Conservation (phyloP, 192 early-diverging fungal genomes). For the Radiomyces spectabilis region DNA sequence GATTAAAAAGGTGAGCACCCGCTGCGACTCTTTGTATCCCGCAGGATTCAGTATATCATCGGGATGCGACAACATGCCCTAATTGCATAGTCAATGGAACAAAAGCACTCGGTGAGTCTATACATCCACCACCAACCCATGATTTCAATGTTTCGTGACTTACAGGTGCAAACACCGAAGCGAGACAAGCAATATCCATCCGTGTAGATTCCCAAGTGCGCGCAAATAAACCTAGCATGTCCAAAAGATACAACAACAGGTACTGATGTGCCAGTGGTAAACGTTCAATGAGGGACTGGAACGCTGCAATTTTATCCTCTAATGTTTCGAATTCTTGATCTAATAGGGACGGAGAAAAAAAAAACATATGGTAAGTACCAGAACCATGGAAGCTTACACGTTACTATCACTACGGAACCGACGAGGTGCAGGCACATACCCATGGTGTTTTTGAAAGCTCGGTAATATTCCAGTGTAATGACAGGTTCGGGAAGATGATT, state of each 20-base stretch:
- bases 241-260: conserved; percentile 58
- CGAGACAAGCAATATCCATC: conserved; percentile 66
- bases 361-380: no score
- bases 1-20: neutral
- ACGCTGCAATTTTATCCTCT: conserved; percentile 31
- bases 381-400: no score
- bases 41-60: neutral
- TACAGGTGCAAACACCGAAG: conserved; percentile 67
- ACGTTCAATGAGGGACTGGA: conserved; percentile 43
- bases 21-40: conserved; percentile 1
- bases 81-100: neutral
- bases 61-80: neutral
- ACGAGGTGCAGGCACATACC: no score
- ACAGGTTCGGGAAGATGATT: conserved; percentile 67
- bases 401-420: no score
- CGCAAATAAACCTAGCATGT: conserved; percentile 49
- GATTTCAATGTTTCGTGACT: conserved; percentile 10
- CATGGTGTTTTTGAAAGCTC: conserved; percentile 49
- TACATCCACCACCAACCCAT: neutral
- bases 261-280: conserved; percentile 50
- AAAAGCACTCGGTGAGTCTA: no score
- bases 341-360: neutral
- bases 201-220: conserved; percentile 41
- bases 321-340: neutral
- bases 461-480: conserved; percentile 54